Evolutionary conservation across 352 stramenopile genomes (phyloP).

Genomic region (Blastocystis sp.): DNA sequence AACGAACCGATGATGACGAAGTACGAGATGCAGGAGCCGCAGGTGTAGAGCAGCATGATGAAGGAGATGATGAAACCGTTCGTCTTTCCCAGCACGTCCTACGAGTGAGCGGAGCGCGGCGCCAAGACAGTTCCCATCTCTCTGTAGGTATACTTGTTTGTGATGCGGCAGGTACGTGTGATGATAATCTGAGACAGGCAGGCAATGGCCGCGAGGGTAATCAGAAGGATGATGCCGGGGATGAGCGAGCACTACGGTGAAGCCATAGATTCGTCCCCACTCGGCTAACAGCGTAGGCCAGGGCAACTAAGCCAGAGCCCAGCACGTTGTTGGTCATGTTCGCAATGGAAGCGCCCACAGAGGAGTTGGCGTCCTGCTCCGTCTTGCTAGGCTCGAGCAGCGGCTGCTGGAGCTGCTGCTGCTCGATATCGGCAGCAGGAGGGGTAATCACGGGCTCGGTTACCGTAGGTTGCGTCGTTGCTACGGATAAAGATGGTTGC

Average conservation of each 20-base stretch:
- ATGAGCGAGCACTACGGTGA: constrained; percentile 39
- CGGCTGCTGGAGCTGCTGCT: neutral
- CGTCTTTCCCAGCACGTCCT: constrained; percentile 46
- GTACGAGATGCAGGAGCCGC: constrained; percentile 66
- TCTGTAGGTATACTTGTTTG: constrained; percentile 58
- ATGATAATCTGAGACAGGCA: constrained; percentile 65
- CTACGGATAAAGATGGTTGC: neutral
- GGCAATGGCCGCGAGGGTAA: constrained; percentile 30
- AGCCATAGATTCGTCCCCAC: neutral
- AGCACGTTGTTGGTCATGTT: constrained; percentile 68
- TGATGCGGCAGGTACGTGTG: constrained; percentile 54
- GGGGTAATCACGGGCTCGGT: neutral
- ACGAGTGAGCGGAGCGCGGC: neutral
- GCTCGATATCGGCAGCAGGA: neutral
- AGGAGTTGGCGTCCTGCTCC: constrained; percentile 44
- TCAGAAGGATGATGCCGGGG: constrained; percentile 63
- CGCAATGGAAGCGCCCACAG: constrained; percentile 48
- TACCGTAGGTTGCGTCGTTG: neutral
- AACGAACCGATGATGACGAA: constrained; percentile 62
- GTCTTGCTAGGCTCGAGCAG: constrained; percentile 8
- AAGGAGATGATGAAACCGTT: constrained; percentile 49
- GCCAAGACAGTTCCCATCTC: constrained; percentile 21
- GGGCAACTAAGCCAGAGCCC: constrained; percentile 44
- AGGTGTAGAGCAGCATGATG: constrained; percentile 68
- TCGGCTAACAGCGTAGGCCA: constrained; percentile 50